Percentiles rank a stretch among this genome's conserved stretches.
Conservation (phyloP, 345 rosid genomes). For the Viola odorata region DNA sequence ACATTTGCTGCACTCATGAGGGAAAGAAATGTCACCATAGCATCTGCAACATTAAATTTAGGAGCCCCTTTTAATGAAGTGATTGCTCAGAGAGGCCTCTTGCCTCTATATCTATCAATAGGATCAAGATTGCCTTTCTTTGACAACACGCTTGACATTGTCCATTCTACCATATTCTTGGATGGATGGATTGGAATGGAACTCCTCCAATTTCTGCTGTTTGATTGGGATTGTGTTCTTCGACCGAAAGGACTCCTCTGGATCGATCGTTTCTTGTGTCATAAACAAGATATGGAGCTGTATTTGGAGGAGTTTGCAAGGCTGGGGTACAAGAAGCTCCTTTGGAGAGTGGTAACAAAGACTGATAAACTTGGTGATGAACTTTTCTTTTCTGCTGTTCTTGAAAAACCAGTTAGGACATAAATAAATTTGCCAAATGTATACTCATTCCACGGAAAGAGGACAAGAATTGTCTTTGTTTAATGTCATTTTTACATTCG, state of each 20-base stretch:
- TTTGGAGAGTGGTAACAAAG: conserved; percentile 45
- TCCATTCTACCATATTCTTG: conserved; percentile 42
- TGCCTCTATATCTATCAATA: conserved; percentile 39
- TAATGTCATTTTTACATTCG: too few relatives aligned
- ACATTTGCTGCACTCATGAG: conserved; percentile 55
- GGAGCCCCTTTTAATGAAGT: conserved; percentile 54
- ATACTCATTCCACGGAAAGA: too few relatives aligned
- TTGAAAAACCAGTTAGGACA: conserved; percentile 44
- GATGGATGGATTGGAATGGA: conserved; percentile 50
- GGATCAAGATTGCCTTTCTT: conserved; percentile 55
- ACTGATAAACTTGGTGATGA: conserved; percentile 40
- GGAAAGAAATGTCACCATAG: conserved; percentile 39
- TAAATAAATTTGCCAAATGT: background rate
- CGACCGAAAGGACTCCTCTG: conserved; percentile 45
- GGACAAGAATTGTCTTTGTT: too few relatives aligned
- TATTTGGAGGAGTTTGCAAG: conserved; percentile 40
- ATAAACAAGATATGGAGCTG: conserved; percentile 32
- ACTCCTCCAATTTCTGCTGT: conserved; percentile 39
- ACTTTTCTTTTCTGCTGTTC: conserved; percentile 48
- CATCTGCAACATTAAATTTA: conserved; percentile 38
- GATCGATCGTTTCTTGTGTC: conserved; percentile 54
- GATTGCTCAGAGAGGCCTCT: conserved; percentile 45
- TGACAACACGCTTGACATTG: conserved; percentile 49
- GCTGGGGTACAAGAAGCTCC: conserved; percentile 37
- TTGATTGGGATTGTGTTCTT: conserved; percentile 48